phyloP scores from a whole-genome alignment of 2,329 filamentous ascomycete species.

The Cordyceps cateniannulata region DNA sequence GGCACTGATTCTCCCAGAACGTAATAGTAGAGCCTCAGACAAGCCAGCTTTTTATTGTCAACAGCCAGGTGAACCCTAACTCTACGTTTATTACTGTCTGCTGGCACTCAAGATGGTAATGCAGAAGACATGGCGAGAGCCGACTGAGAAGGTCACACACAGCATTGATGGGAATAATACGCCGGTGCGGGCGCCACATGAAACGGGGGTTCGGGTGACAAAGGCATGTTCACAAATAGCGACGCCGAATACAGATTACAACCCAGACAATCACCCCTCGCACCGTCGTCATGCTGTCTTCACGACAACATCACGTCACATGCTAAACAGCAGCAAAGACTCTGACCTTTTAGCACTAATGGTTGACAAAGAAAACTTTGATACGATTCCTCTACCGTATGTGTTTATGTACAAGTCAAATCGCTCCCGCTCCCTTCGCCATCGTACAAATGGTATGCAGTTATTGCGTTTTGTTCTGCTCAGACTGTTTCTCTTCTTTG shows the following conservation, averaged over 20 bases:
- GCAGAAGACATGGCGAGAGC: no score
- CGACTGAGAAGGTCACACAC: not conserved
- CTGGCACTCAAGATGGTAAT: no score
- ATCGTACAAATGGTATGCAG: slow-evolving; percentile 7
- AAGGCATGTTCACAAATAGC: no score
- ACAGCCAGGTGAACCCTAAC: no score
- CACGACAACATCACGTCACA: not conserved
- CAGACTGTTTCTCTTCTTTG: slow-evolving; percentile 34
- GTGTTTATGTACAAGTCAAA: slow-evolving; percentile 10
- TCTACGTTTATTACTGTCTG: no score
- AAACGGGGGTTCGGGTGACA: not conserved
- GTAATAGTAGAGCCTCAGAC: no score
- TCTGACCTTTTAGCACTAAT: not conserved
- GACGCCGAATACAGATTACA: no score
- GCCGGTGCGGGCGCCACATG: not conserved
- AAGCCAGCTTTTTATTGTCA: no score
- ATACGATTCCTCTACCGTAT: slow-evolving; percentile 7
- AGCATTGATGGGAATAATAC: not conserved
- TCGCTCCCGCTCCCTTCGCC: not conserved
- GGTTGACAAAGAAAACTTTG: not conserved
- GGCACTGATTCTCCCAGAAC: no score
- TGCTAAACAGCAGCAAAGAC: no score
- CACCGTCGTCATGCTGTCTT: not conserved
- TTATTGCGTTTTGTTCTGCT: slow-evolving; percentile 25
- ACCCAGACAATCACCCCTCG: no score